Conservation (phyloP, 2,329 filamentous ascomycete species). For the Rutstroemia sp. region DNA sequence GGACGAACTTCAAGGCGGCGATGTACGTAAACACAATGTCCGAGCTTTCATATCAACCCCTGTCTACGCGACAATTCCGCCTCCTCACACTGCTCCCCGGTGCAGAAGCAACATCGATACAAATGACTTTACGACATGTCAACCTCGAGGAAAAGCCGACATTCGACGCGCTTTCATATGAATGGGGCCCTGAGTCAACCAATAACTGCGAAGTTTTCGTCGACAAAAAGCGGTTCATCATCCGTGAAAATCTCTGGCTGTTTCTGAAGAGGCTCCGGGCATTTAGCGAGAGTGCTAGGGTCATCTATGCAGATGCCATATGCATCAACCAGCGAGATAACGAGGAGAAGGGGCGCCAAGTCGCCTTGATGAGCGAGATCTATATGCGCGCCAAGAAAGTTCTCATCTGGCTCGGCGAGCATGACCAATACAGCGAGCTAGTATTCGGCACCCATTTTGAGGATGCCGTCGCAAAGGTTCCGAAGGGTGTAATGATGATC, state of each 20-base stretch:
- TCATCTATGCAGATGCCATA: conserved; percentile 9
- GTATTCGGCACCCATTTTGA: not conserved
- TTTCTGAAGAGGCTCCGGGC: conserved; percentile 2
- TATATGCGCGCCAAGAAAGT: conserved; percentile 8
- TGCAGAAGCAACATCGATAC: not conserved
- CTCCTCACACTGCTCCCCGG: conserved; percentile 3
- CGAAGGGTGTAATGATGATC: not conserved
- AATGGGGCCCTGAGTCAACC: not conserved
- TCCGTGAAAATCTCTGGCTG: not conserved
- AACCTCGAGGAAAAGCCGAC: not conserved
- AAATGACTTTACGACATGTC: conserved; percentile 1
- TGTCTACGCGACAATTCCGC: conserved; percentile 1
- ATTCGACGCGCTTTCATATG: conserved; percentile 4
- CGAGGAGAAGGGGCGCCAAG: conserved; percentile 8
- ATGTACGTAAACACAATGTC: not conserved
- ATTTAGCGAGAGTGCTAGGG: not conserved
- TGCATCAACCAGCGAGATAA: conserved; percentile 11
- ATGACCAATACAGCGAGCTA: conserved; percentile 4
- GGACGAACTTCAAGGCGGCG: not conserved
- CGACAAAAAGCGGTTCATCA: not conserved
- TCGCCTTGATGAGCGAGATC: conserved; percentile 7
- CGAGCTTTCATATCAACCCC: not conserved
- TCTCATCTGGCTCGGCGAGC: conserved; percentile 6
- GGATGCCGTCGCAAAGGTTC: not conserved
- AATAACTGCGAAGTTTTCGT: not conserved